Conservation (phyloP, 768 basidiomycete genomes). For the Suillus tomentosus region DNA sequence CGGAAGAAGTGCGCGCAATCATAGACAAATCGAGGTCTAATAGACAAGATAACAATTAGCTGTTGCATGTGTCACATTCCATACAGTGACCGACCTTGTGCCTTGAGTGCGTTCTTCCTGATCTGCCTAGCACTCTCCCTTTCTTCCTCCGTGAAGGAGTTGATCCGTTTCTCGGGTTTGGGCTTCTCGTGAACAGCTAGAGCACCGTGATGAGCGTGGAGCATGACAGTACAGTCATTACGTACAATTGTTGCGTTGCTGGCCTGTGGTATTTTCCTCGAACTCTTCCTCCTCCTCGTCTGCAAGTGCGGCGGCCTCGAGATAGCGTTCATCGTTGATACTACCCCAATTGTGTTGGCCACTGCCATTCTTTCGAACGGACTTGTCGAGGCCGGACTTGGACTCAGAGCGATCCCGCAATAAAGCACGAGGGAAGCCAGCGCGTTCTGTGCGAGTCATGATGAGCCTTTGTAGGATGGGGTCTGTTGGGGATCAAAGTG, state of each 20-base stretch:
- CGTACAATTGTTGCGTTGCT: constrained; percentile 14
- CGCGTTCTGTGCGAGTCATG: constrained; percentile 83
- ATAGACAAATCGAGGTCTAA: constrained; percentile 61
- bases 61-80: not conserved
- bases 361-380: constrained; percentile 74
- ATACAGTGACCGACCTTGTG: constrained; percentile 40
- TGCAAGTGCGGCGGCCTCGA: constrained; percentile 56
- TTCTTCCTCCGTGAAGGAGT: constrained; percentile 62
- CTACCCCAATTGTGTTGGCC: constrained; percentile 89
- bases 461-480: constrained; percentile 20
- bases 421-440: constrained; percentile 70
- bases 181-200: constrained; percentile 31
- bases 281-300: constrained; percentile 57
- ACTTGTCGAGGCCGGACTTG: constrained; percentile 73
- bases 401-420: constrained; percentile 78
- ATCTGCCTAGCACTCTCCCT: constrained; percentile 62
- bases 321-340: constrained; percentile 59
- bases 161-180: constrained; percentile 38
- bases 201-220: constrained; percentile 2
- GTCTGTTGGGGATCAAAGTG: constrained; percentile 3
- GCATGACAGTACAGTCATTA: not conserved
- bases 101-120: constrained; percentile 74
- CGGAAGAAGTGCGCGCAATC: constrained; percentile 84
- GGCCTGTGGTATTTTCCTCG: constrained; percentile 29
- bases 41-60: constrained; percentile 5